A percentile compares a stretch with the other conserved stretches of the same genome.
Evolutionary conservation across 2,329 filamentous ascomycete genomes (phyloP).

Genomic region (Fonsecaea pedrosoi): DNA sequence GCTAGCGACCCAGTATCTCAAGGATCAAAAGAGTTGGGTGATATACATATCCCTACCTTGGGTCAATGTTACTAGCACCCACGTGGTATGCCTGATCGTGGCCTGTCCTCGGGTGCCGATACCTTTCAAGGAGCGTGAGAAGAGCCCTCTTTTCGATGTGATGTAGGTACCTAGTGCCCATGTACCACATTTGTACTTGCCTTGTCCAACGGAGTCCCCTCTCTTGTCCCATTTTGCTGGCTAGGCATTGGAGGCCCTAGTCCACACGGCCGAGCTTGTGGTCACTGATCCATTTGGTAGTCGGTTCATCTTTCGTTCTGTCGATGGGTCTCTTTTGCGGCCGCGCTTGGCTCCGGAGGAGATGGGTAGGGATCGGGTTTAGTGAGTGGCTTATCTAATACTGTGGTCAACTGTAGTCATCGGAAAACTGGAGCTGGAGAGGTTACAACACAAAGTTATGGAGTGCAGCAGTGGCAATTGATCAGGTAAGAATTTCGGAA

Average conservation of each 20-base stretch:
- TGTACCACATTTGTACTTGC: background rate
- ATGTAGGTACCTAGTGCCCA: background rate
- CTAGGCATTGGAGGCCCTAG: background rate
- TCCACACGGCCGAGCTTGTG: background rate
- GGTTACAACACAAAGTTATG: slow-evolving; percentile 10
- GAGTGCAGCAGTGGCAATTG: slow-evolving; percentile 8
- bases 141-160: background rate
- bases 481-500: slow-evolving; percentile 6
- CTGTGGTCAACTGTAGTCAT: slow-evolving; percentile 22
- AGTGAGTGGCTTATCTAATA: slow-evolving; percentile 22
- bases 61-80: slow-evolving; percentile 2
- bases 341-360: slow-evolving; percentile 5
- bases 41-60: slow-evolving; percentile 1
- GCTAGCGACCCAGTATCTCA: background rate
- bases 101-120: slow-evolving; percentile 9
- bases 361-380: slow-evolving; percentile 12
- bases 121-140: background rate
- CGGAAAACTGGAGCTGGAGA: slow-evolving; percentile 16
- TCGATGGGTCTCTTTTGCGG: background rate
- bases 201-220: background rate
- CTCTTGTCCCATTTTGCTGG: background rate
- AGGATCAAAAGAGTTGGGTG: slow-evolving; percentile 16
- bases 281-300: background rate
- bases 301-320: background rate
- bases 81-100: slow-evolving; percentile 10